phyloP scores from a whole-genome alignment of 2,329 filamentous ascomycete species.

The Geosmithia flava region DNA sequence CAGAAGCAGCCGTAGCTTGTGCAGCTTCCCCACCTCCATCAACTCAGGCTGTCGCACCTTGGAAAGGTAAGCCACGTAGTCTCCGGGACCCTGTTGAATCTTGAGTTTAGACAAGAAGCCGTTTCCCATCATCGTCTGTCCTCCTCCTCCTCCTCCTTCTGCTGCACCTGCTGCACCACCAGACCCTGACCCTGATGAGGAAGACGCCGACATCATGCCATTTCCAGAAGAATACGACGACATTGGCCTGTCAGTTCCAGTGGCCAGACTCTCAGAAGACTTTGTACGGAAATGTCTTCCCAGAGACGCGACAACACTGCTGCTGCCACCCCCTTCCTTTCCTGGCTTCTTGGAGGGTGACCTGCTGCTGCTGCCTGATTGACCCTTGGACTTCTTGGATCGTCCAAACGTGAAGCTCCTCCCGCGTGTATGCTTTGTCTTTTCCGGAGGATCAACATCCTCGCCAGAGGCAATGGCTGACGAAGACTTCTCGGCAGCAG shows the following conservation, averaged over 20 bases:
- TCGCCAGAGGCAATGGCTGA: not conserved
- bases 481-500: too few species aligned
- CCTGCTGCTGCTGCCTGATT: constrained; percentile 22
- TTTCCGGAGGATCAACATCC: constrained; percentile 14
- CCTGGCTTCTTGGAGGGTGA: constrained; percentile 67
- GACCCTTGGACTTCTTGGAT: constrained; percentile 29
- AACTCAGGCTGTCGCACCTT: constrained; percentile 71
- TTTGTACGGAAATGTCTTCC: constrained; percentile 58
- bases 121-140: constrained; percentile 11
- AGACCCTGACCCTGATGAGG: too few species aligned
- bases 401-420: constrained; percentile 66
- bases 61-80: constrained; percentile 77
- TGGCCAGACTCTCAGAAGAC: constrained; percentile 56
- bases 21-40: constrained; percentile 87
- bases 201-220: not conserved
- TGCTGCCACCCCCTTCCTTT: too few species aligned
- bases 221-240: constrained; percentile 20
- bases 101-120: constrained; percentile 57
- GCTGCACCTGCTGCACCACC: constrained; percentile 4
- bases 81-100: constrained; percentile 60
- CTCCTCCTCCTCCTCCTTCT: constrained; percentile 27
- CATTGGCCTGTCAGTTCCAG: constrained; percentile 43
- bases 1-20: constrained; percentile 80
- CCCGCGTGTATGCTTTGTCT: constrained; percentile 33
- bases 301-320: constrained; percentile 28